Evolutionary conservation across 306 rosid genomes (phyloP).

Genomic region (Acmispon strigosus): DNA sequence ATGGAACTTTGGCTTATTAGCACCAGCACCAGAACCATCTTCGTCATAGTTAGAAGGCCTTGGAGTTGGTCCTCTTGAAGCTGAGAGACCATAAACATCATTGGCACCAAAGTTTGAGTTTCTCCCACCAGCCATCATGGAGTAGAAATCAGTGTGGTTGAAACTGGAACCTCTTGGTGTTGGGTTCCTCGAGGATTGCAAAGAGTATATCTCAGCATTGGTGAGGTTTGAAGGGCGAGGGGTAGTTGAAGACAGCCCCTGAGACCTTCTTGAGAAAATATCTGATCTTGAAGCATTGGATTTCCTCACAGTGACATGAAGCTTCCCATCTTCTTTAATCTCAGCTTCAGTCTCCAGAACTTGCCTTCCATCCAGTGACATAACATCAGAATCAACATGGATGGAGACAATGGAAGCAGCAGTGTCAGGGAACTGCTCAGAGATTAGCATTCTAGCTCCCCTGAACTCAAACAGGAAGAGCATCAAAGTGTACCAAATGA

Average conservation of each 20-base stretch:
- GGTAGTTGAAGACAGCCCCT: slow-evolving; percentile 56
- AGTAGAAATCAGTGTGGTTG: slow-evolving; percentile 76
- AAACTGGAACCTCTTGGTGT: slow-evolving; percentile 92
- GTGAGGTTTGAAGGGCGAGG: slow-evolving; percentile 84
- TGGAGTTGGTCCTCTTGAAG: slow-evolving; percentile 84
- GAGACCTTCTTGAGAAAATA: slow-evolving; percentile 72
- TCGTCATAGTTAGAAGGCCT: slow-evolving; percentile 79
- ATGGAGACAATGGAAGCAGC: slow-evolving; percentile 91
- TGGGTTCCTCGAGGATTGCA: slow-evolving; percentile 78
- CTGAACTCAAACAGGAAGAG: slow-evolving; percentile 77
- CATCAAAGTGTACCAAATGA: slow-evolving; percentile 90
- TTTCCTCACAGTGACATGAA: slow-evolving; percentile 74
- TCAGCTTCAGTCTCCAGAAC: slow-evolving; percentile 75
- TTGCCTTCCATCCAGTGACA: slow-evolving; percentile 81
- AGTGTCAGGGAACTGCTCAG: slow-evolving; percentile 90
- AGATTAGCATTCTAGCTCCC: slow-evolving; percentile 66
- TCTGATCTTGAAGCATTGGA: slow-evolving; percentile 89
- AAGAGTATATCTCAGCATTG: slow-evolving; percentile 81
- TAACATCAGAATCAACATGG: slow-evolving; percentile 87
- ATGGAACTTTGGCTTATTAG: slow-evolving; percentile 37
- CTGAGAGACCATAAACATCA: slow-evolving; percentile 67
- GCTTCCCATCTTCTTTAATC: slow-evolving; percentile 80
- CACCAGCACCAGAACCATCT: slow-evolving; percentile 18
- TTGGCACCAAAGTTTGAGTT: slow-evolving; percentile 70
- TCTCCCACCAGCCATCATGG: slow-evolving; percentile 82